Evolutionary conservation across 2,329 filamentous ascomycete species (phyloP), one percentile per base, ranked within the genome.

Genomic region (Pseudocercospora vitis): DNA sequence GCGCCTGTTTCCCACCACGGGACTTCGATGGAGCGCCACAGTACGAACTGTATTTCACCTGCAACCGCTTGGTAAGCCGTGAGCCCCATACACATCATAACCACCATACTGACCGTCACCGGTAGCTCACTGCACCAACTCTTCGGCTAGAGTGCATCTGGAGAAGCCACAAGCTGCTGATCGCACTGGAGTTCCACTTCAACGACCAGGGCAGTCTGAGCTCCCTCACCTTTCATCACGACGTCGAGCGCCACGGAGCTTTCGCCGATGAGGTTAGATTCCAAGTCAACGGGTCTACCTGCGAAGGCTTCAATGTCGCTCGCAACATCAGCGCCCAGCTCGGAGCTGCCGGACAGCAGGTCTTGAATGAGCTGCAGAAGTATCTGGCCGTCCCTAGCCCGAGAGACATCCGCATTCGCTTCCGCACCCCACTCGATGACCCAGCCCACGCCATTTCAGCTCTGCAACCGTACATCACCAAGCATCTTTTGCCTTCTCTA

Each of bases 391-490:
- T 33, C 7, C 4, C 32, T 26, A n/a, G n/a, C n/a, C 16, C 46
- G 1, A 58, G 48, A 37, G n/a, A 48, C 3, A 14, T 58, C 3
- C 35, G 52, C 6, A 12, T 60, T 2, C 52, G 50, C 14, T 56
- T 60, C 39, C 21, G 18, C 18, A 14, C 37, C 1, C 48, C 47
- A 4, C 26, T 60, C 11, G 49, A 35, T 3, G 29, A 47, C 9
- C 28, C 44, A 3, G 14, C 19, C 23, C 28, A 21, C 21, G 28
- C 50, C 18, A 14, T 56, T 19, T 29, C 53, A 6, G 4, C 28
- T 7, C 7, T 59, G 2, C 26, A 59, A 18, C 56, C 56, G 11
- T 61, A 52, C 48, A 18, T 60, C 18, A 32, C 35, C 7, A 52
- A 57, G 9, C 29, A 46, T 26, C 47, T 46, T 9, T 39, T 61